A percentile compares a stretch with the other conserved stretches of the same genome.
phyloP scores from a whole-genome alignment of 257 asterid genomes.

The Datura wrightii region DNA sequence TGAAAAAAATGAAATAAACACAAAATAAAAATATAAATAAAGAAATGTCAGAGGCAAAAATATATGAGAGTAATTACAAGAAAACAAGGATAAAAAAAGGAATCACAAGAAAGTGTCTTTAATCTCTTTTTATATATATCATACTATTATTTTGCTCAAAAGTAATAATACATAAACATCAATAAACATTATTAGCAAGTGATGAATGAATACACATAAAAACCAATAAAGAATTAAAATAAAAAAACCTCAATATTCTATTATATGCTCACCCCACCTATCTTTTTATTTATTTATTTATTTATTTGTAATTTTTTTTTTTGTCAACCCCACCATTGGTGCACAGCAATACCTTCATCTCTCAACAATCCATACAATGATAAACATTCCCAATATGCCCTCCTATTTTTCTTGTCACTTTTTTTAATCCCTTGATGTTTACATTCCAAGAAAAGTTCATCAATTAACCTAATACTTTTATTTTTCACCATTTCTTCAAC shows the following conservation, averaged over 20 bases:
- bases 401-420: conserved; percentile 48
- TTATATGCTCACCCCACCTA: conserved; percentile 25
- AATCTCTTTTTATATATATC: not conserved
- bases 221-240: not conserved
- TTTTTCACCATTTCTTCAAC: conserved; percentile 71
- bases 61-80: not conserved
- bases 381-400: conserved; percentile 91
- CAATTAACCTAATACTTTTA: conserved; percentile 58
- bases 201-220: not conserved
- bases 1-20: not conserved
- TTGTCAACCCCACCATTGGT: conserved; percentile 80
- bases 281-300: not conserved
- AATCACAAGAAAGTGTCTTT: not conserved
- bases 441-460: conserved; percentile 82
- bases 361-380: conserved; percentile 76
- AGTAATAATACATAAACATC: not conserved
- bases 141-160: conserved; percentile 26
- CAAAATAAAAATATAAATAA: not conserved
- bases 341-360: conserved; percentile 84
- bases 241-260: conserved; percentile 11
- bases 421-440: conserved; percentile 58
- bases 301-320: not conserved
- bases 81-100: not conserved
- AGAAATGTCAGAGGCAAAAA: not conserved
- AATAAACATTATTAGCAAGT: not conserved